phyloP scores from a whole-genome alignment of 495 filamentous ascomycete species.

The Cercophora newfieldiana region DNA sequence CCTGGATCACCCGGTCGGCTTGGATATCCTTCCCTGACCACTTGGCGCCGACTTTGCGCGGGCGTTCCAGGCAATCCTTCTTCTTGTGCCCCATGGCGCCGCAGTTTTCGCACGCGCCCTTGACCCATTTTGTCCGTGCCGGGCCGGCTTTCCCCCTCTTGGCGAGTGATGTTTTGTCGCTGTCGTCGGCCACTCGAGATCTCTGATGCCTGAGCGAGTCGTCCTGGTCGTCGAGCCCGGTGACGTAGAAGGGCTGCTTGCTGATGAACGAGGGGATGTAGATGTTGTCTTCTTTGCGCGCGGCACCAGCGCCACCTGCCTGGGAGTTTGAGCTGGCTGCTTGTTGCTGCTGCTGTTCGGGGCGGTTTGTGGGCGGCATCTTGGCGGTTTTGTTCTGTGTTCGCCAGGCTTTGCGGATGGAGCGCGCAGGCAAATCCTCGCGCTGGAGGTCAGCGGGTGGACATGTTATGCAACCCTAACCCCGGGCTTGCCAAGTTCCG shows the following conservation, averaged over 20 bases:
- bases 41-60: slow-evolving; percentile 84
- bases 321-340: slow-evolving; percentile 2
- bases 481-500: too few species aligned
- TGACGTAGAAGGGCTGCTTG: slow-evolving; percentile 95
- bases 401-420: neutral
- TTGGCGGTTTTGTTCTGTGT: neutral
- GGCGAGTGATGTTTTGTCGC: slow-evolving; percentile 59
- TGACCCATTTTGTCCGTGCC: slow-evolving; percentile 92
- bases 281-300: slow-evolving; percentile 85
- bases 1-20: slow-evolving; percentile 84
- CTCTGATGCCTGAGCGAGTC: slow-evolving; percentile 99
- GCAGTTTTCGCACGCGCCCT: slow-evolving; percentile 98
- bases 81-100: slow-evolving; percentile 94
- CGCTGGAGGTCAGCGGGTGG: too few species aligned
- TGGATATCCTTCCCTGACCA: slow-evolving; percentile 94
- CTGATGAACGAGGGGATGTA: slow-evolving; percentile 99
- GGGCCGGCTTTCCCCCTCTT: slow-evolving; percentile 75
- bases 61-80: slow-evolving; percentile 88
- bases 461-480: too few species aligned
- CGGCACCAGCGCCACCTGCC: slow-evolving; percentile 47
- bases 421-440: too few species aligned
- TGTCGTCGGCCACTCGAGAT: slow-evolving; percentile 60
- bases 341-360: slow-evolving; percentile 18
- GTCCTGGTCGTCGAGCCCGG: slow-evolving; percentile 68
- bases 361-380: slow-evolving; percentile 23